These are phyloP conservation scores for Aspergillus leporis DNA, from an alignment of 495 filamentous ascomycete genomes.

Conservation along the genomic window DNA sequence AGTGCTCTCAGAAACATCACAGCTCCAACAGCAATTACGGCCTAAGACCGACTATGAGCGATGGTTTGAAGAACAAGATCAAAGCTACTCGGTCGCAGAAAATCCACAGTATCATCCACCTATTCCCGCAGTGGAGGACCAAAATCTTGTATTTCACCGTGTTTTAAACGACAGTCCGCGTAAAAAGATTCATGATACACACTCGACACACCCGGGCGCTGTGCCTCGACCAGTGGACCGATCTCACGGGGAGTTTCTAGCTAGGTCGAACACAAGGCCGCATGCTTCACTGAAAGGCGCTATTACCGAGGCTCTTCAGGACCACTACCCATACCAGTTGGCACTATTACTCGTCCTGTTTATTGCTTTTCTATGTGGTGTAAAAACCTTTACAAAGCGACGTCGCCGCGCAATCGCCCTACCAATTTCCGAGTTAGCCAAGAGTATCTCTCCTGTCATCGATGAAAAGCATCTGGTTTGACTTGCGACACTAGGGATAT, in stretches of 20 bases:
- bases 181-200: not conserved
- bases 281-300: not conserved
- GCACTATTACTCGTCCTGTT: not conserved
- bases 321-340: not conserved
- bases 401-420: not conserved
- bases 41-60: not conserved
- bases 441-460: not conserved
- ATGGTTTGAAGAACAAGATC: not conserved
- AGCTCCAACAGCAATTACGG: not conserved
- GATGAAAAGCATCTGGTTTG: not conserved
- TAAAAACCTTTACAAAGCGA: not conserved
- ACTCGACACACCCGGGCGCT: not conserved
- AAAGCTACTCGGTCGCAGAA: not conserved
- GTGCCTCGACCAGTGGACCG: not conserved
- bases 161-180: constrained; percentile 1
- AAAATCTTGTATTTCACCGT: not conserved
- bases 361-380: not conserved
- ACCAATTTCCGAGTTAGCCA: not conserved
- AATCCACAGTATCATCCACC: not conserved
- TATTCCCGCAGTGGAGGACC: not conserved
- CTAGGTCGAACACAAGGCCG: not conserved
- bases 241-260: not conserved
- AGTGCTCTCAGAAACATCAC: not conserved
- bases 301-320: not conserved
- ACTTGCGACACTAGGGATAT: not conserved